Evolutionary conservation across 331 rosid genomes (phyloP).

Genomic region (Malus hybrid): DNA sequence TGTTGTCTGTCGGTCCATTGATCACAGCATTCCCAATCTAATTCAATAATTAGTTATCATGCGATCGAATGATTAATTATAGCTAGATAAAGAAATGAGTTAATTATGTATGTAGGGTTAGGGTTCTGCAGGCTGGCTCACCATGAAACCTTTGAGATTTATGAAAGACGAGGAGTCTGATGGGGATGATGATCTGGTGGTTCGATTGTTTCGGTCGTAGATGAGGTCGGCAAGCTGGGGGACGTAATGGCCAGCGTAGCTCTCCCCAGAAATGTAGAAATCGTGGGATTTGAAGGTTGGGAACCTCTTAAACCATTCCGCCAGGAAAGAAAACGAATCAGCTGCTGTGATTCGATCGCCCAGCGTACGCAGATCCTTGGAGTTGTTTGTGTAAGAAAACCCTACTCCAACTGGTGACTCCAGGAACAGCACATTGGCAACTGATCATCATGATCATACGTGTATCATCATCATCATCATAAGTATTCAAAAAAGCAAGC

Average conservation of each 20-base stretch:
- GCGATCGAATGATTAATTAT: no score
- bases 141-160: slow-evolving; percentile 59
- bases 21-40: slow-evolving; percentile 59
- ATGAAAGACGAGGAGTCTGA: slow-evolving; percentile 3
- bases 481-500: not conserved
- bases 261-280: slow-evolving; percentile 56
- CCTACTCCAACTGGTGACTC: slow-evolving; percentile 71
- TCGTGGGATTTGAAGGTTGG: slow-evolving; percentile 39
- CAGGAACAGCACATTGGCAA: slow-evolving; percentile 49
- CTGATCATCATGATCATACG: slow-evolving; percentile 16
- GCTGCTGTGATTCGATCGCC: slow-evolving; percentile 45
- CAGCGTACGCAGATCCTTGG: slow-evolving; percentile 34
- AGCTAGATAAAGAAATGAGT: not conserved
- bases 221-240: slow-evolving; percentile 60
- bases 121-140: not conserved
- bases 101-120: not conserved
- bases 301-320: slow-evolving; percentile 53
- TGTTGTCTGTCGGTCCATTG: slow-evolving; percentile 31
- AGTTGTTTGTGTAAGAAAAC: slow-evolving; percentile 49
- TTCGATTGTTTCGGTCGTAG: slow-evolving; percentile 30
- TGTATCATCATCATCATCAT: not conserved
- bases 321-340: slow-evolving; percentile 41
- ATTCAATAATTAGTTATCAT: not conserved
- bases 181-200: slow-evolving; percentile 6
- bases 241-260: slow-evolving; percentile 62